These are phyloP conservation scores for Isabelozyma rhagii DNA, from an alignment of 805 yeast species.

Conservation along the genomic window DNA sequence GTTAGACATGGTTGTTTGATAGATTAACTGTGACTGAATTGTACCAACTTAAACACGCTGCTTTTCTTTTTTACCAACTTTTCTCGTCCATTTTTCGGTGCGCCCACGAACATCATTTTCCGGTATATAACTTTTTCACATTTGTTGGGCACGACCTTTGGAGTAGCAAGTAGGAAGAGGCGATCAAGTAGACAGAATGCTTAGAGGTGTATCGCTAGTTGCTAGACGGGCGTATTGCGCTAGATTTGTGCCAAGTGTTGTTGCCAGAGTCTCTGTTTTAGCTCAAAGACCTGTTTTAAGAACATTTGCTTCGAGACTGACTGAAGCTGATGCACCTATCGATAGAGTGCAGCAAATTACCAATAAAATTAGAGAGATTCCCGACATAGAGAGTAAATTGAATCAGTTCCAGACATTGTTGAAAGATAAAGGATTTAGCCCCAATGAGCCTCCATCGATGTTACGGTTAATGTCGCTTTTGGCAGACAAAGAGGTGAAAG, in stretches of 20 bases:
- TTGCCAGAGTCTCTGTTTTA: background rate
- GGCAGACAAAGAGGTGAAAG: slow-evolving; percentile 34
- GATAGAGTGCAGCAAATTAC: slow-evolving; percentile 13
- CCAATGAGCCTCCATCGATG: slow-evolving; percentile 30
- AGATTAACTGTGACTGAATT: slow-evolving; percentile 1
- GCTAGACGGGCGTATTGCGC: background rate
- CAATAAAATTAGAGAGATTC: slow-evolving; percentile 15
- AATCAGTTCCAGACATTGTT: slow-evolving; percentile 29
- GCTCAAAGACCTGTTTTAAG: background rate
- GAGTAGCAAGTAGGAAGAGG: background rate
- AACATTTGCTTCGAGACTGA: slow-evolving; percentile 6
- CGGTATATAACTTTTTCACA: background rate
- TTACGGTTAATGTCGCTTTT: slow-evolving; percentile 34
- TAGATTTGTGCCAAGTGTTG: background rate
- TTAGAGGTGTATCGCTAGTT: background rate
- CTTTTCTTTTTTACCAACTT: too few relatives aligned
- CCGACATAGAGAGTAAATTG: slow-evolving; percentile 27
- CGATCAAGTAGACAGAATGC: background rate
- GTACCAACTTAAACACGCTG: background rate
- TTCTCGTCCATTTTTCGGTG: background rate
- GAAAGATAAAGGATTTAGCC: slow-evolving; percentile 27
- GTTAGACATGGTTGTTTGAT: slow-evolving; percentile 62
- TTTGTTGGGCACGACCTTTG: background rate
- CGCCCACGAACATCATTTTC: background rate
- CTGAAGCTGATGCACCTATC: slow-evolving; percentile 6